Evolutionary conservation across 2,329 filamentous ascomycete species (phyloP).

Genomic region (Calonectria montana): DNA sequence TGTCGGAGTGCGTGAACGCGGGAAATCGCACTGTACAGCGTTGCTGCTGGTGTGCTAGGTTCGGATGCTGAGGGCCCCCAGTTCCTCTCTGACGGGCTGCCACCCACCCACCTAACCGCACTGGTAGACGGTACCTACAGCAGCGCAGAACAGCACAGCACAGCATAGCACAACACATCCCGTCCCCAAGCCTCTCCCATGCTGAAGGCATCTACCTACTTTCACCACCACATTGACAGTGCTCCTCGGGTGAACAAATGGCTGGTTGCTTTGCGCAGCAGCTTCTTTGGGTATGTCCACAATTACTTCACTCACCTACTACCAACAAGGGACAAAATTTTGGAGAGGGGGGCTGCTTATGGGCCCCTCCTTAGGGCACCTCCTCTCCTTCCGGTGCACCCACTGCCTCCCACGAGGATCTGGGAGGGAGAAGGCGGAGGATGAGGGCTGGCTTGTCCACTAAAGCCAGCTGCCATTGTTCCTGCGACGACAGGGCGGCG

Average conservation of each 20-base stretch:
- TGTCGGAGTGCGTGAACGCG: constrained; percentile 16
- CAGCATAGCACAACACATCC: background rate
- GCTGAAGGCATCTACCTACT: background rate
- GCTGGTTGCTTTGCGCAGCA: background rate
- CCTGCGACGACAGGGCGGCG: constrained; percentile 3
- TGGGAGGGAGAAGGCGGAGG: constrained; percentile 7
- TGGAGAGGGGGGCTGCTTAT: background rate
- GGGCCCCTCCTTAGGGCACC: constrained; percentile 1
- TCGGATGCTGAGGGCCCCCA: background rate
- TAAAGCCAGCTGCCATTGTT: background rate
- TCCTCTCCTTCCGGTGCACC: background rate
- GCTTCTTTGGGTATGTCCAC: background rate
- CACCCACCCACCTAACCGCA: background rate
- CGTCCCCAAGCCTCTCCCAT: too few relatives aligned
- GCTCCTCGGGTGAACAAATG: background rate
- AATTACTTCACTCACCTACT: background rate
- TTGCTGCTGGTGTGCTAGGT: background rate
- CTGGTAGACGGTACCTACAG: background rate
- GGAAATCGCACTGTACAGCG: constrained; percentile 14
- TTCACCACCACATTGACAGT: background rate
- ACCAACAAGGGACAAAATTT: background rate
- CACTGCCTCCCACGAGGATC: background rate
- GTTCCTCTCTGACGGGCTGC: background rate
- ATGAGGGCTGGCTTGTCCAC: constrained; percentile 3
- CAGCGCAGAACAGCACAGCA: too few relatives aligned